A percentile compares a stretch with the other conserved stretches of the same genome.
phyloP scores from a whole-genome alignment of 257 asterid species.

The Ocimum tenuiflorum region DNA sequence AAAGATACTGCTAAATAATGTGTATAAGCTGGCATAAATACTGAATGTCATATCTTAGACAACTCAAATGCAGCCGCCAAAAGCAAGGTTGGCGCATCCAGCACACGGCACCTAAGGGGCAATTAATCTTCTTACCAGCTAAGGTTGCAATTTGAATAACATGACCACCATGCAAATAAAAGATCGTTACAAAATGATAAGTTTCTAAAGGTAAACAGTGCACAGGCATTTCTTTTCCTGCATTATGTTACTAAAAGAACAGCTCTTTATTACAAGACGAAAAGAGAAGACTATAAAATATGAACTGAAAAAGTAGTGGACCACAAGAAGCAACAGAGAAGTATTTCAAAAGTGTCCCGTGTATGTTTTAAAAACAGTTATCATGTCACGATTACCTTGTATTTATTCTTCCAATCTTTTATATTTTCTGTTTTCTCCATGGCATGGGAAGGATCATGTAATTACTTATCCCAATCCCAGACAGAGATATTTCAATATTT shows the following conservation, averaged over 20 bases:
- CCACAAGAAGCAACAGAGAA: neutral
- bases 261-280: neutral
- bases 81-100: too few relatives aligned
- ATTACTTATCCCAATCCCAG: neutral
- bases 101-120: constrained; percentile 5
- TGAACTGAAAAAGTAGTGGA: neutral
- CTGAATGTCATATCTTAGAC: too few relatives aligned
- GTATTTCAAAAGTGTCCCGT: neutral
- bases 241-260: neutral
- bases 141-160: neutral
- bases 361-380: neutral
- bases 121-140: neutral
- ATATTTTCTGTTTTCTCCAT: neutral
- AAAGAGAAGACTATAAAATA: neutral
- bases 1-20: too few relatives aligned
- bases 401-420: neutral
- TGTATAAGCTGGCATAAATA: too few relatives aligned
- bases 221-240: neutral
- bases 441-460: neutral
- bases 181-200: neutral
- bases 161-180: neutral
- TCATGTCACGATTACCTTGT: neutral
- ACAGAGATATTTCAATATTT: neutral
- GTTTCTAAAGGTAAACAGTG: neutral
- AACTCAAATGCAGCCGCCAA: too few relatives aligned